These are phyloP conservation scores for Apiospora rasikravindrae DNA, from an alignment of 2,329 filamentous ascomycete genomes.

Conservation along the genomic window DNA sequence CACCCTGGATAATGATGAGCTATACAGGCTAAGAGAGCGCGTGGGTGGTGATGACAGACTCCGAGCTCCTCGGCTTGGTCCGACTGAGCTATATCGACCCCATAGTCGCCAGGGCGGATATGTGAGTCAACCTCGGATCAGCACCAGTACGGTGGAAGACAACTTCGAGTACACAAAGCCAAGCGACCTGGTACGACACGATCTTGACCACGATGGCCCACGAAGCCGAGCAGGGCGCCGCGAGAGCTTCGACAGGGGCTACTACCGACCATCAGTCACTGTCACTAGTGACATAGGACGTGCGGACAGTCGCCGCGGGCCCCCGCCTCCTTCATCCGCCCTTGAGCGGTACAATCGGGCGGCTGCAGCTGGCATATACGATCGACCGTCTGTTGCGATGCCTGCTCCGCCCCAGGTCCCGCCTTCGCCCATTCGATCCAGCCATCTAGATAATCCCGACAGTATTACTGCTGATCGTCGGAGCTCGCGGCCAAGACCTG, in stretches of 20 bases:
- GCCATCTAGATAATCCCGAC: constrained; percentile 40
- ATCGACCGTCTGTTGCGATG: constrained; percentile 51
- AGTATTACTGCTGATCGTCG: constrained; percentile 41
- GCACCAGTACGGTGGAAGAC: constrained; percentile 61
- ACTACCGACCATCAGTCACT: constrained; percentile 61
- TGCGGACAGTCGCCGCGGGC: constrained; percentile 51
- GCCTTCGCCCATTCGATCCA: constrained; percentile 40
- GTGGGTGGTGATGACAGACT: constrained; percentile 48
- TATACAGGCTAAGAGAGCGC: constrained; percentile 54
- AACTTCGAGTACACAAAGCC: constrained; percentile 70
- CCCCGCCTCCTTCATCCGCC: constrained; percentile 72
- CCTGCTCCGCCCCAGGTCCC: constrained; percentile 51
- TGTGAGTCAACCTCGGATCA: constrained; percentile 47
- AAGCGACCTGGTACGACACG: constrained; percentile 65
- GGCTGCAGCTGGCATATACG: constrained; percentile 48
- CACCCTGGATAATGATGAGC: constrained; percentile 57
- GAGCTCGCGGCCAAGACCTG: constrained; percentile 47
- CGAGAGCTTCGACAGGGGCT: constrained; percentile 61
- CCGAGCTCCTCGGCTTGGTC: constrained; percentile 38
- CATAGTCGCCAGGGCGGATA: constrained; percentile 54
- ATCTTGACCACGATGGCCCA: constrained; percentile 58
- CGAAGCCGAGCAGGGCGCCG: constrained; percentile 48
- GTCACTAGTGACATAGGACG: constrained; percentile 54
- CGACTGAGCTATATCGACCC: constrained; percentile 52
- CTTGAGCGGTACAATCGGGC: constrained; percentile 70